Evolutionary conservation across 2,329 filamentous ascomycete species (phyloP), one percentile per base, ranked within the genome.

Genomic region (Pseudogymnoascus sp.): DNA sequence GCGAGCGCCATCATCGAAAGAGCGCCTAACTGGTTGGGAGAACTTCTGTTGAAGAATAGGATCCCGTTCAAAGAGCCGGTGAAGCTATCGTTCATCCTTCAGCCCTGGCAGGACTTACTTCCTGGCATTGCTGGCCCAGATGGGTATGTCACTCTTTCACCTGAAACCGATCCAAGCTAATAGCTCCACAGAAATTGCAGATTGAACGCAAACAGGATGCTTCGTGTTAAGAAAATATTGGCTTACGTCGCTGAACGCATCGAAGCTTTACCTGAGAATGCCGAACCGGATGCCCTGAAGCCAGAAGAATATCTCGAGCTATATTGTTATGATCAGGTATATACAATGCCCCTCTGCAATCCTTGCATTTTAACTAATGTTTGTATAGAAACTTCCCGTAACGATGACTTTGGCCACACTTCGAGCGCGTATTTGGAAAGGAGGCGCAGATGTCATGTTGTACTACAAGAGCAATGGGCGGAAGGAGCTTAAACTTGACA

Each of bases 331-430:
- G 90, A 93, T 62, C 90, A 92, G 81, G 92, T 95, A 77, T 60
- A 72, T 86, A 78, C 41, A 45, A n/a, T 25, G 25, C 18, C 43
- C 45, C 18, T 60, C 41, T 7, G 33, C 23, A 58, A n/a, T 38
- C 8, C 35, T 16, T 35, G 14, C n/a, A 64, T 45, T 16, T 12
- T 0, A 37, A 52, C 63, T 60, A 59, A 63, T 59, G 43, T 35
- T 7, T 12, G 45, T 43, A 7, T 38, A 74, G 72, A 72, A 73
- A 71, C 80, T 97, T 25, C 84, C 89, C 1, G 86, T 88, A 5
- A 89, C 88, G 33, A 97, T 96, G 88, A 97, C 89, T 37, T 83
- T 99, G n/a, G 91, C 92, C 4, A 97, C 93, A 0, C 86, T 99
- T 45, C 88, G 93, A 33, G 88, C 92, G 2, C 92, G 96, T 72